Base-by-base conservation (phyloP, 805 yeast species). In the Yarrowia hollandica region DNA sequence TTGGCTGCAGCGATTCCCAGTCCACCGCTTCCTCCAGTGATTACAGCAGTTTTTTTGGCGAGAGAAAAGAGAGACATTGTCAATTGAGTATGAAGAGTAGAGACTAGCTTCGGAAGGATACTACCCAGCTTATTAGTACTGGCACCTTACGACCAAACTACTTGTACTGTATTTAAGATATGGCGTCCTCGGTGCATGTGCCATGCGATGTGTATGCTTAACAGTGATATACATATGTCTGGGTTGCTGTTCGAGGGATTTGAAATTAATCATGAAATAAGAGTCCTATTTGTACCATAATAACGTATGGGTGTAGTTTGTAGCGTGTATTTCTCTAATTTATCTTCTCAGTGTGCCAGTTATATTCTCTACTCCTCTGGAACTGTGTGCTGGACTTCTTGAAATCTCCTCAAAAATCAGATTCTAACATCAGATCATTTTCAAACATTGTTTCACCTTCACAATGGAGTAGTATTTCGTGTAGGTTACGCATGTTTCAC, bases 1-100 rank as follows among this genome's bases (percentile, higher is more conserved):
- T 84, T 80, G 60, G 86, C 76, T 57, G 86, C 68, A 14, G 85
- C 83, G 33, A 83, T 74, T 1, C 88, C 84, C 65, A 87, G 75
- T 15, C 91, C 92, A 48, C 94, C 94, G 31, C 90, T 84, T 8
- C 91, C 94, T 46, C 94, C 94, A 33, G 94, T 87, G 63, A 87
- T 75, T 42, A 87, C 77, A 38, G 90, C 89, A 59, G 85, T 75
- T 68, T 84, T 82, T 61, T 86, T 86, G 19, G 65, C 62, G 39
- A 67, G 61, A 4, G 67, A 64, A 42, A 67, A 66, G 34, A 65
- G 63, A 52, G 62, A 31, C 56, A 48, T 48, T n/a, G 12, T n/a
- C 38, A 48, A 33, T 48, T 48, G 30, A 9, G 35, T 44, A 22
- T 25, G 11, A n/a, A 12, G 14, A 18, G 25, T 14, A 3, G n/a